Percentiles rank a stretch among this genome's conserved stretches.
phyloP scores from a whole-genome alignment of 2,329 filamentous ascomycete species.

The Davidsoniella virescens region DNA sequence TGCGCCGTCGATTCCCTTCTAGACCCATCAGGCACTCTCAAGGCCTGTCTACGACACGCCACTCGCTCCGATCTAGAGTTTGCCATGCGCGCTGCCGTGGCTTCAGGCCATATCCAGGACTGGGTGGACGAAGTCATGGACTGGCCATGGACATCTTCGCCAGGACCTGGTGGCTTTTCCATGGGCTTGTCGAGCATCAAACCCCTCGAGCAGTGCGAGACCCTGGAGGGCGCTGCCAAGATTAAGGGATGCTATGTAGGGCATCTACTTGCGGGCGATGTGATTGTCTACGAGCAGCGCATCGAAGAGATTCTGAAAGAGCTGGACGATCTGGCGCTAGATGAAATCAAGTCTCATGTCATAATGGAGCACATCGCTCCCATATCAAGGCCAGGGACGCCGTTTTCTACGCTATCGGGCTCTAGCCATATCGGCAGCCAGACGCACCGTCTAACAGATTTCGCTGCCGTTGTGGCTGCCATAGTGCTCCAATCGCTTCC shows the following conservation, averaged over 20 bases:
- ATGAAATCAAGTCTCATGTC: slow-evolving; percentile 81
- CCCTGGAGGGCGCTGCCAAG: slow-evolving; percentile 3
- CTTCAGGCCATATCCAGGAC: slow-evolving; percentile 52
- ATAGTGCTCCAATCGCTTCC: slow-evolving; percentile 83
- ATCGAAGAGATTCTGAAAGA: slow-evolving; percentile 57
- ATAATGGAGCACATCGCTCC: slow-evolving; percentile 62
- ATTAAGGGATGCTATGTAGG: slow-evolving; percentile 32
- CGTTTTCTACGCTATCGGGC: slow-evolving; percentile 27
- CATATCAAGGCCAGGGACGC: slow-evolving; percentile 25
- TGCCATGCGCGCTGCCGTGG: slow-evolving; percentile 51
- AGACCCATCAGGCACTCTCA: slow-evolving; percentile 34
- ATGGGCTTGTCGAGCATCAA: slow-evolving; percentile 4
- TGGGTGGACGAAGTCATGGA: slow-evolving; percentile 57
- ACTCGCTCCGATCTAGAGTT: slow-evolving; percentile 53
- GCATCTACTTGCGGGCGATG: slow-evolving; percentile 47
- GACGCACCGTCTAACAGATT: slow-evolving; percentile 2
- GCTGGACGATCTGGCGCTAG: slow-evolving; percentile 55
- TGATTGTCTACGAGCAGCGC: slow-evolving; percentile 53
- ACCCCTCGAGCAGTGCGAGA: slow-evolving; percentile 3
- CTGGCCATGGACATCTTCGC: slow-evolving; percentile 39
- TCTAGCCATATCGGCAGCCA: not conserved
- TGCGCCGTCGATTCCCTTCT: slow-evolving; percentile 44
- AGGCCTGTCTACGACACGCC: slow-evolving; percentile 44
- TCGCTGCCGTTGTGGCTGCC: slow-evolving; percentile 70
- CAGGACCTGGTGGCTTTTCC: slow-evolving; percentile 38